These are phyloP conservation scores for Lepidium africanum DNA, from an alignment of 345 rosid species.

Conservation along the genomic window DNA sequence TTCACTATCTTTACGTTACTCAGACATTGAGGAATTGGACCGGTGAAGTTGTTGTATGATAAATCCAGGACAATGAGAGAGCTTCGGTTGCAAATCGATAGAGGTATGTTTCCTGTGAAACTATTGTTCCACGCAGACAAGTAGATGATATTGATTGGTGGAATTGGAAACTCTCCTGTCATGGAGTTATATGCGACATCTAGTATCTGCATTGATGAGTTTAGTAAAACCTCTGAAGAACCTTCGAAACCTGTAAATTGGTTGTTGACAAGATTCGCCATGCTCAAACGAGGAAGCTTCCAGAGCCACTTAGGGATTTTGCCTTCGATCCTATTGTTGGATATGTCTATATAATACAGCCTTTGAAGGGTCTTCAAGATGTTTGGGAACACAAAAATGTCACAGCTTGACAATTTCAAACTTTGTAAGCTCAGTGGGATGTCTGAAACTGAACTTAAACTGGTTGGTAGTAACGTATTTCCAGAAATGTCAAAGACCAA, in stretches of 20 bases:
- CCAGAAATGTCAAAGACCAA: not conserved
- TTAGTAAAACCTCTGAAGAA: not conserved
- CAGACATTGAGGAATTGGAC: slow-evolving; percentile 17
- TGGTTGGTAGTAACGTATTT: slow-evolving; percentile 1
- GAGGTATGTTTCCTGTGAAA: slow-evolving; percentile 17
- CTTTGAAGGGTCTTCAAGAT: not conserved
- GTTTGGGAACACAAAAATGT: slow-evolving; percentile 1
- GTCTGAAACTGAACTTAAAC: slow-evolving; percentile 8
- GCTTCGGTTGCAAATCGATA: not conserved
- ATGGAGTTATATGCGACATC: not conserved
- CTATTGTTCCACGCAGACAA: slow-evolving; percentile 11
- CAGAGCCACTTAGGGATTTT: slow-evolving; percentile 23
- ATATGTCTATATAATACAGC: not conserved
- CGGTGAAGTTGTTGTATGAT: slow-evolving; percentile 17
- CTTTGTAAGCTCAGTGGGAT: not conserved
- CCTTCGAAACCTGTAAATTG: slow-evolving; percentile 13
- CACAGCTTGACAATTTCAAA: not conserved
- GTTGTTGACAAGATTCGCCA: not conserved
- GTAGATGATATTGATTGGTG: not conserved
- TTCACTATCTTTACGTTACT: slow-evolving; percentile 9
- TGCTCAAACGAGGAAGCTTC: slow-evolving; percentile 4
- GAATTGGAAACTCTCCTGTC: slow-evolving; percentile 4
- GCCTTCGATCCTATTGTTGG: slow-evolving; percentile 12
- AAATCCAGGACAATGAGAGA: slow-evolving; percentile 9
- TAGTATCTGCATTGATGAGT: slow-evolving; percentile 1